Conservation (phyloP, 768 basidiomycete genomes). For the Clitopilus hobsonii region DNA sequence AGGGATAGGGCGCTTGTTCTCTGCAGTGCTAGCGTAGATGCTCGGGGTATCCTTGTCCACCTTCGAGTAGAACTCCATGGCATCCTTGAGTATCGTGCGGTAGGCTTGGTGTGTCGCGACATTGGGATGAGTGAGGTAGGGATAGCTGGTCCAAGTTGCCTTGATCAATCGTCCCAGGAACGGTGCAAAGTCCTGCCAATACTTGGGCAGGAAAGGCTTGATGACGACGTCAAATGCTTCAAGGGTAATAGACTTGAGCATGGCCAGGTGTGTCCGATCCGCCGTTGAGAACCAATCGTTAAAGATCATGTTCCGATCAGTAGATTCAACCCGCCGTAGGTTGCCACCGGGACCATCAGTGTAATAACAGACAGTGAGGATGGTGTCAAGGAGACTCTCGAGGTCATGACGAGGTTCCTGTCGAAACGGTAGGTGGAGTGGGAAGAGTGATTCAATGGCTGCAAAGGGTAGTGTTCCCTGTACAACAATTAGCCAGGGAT, state of each 20-base stretch:
- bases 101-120: neutral
- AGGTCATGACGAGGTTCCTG: neutral
- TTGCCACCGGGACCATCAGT: neutral
- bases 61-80: neutral
- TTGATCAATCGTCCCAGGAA: neutral
- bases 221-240: neutral
- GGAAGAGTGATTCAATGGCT: neutral
- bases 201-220: neutral
- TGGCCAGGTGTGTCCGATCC: neutral
- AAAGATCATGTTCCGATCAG: neutral
- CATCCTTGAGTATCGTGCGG: neutral
- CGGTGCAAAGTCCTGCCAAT: conserved; percentile 1
- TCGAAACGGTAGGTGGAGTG: neutral
- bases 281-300: neutral
- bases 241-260: neutral
- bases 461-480: neutral
- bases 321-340: neutral
- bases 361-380: neutral
- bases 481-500: neutral
- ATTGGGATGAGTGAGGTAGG: neutral
- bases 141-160: neutral
- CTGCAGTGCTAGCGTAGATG: neutral
- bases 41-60: neutral
- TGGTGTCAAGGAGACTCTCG: neutral
- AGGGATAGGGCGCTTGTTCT: neutral